These are phyloP conservation scores for Kwoniella heveanensis DNA, from an alignment of 768 basidiomycete genomes.

Conservation along the genomic window DNA sequence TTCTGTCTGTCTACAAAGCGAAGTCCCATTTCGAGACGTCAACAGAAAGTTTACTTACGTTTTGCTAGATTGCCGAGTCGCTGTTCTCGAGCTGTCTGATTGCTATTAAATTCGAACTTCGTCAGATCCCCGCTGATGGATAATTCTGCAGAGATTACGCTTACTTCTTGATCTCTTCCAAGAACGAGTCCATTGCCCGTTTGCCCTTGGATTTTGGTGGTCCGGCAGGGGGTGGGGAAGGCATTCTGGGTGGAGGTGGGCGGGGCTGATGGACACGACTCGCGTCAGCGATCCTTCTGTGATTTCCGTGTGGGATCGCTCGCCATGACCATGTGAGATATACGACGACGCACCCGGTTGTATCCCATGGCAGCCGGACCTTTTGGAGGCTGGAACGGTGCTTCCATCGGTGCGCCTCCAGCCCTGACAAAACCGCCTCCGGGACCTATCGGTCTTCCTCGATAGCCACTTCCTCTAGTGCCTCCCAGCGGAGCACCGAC, in stretches of 20 bases:
- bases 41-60: conserved; percentile 31
- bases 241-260: conserved; percentile 54
- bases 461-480: conserved; percentile 10
- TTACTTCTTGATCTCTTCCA: conserved; percentile 93
- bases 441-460: conserved; percentile 22
- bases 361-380: conserved; percentile 33
- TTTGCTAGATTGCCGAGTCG: conserved; percentile 61
- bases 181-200: conserved; percentile 91
- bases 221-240: conserved; percentile 62
- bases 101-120: conserved; percentile 61
- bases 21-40: too few relatives aligned
- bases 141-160: conserved; percentile 19
- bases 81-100: conserved; percentile 87
- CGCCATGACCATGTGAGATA: too few relatives aligned
- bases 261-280: neutral
- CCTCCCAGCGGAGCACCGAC: conserved; percentile 25
- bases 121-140: too few relatives aligned
- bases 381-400: conserved; percentile 10
- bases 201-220: conserved; percentile 83
- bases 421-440: conserved; percentile 56
- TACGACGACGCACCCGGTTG: conserved; percentile 10
- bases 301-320: too few relatives aligned
- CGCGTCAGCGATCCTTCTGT: neutral
- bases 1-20: too few relatives aligned
- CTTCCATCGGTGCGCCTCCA: conserved; percentile 39